These are phyloP conservation scores for Penicillium bialowiezense DNA, from an alignment of 495 filamentous ascomycete genomes.

Conservation along the genomic window DNA sequence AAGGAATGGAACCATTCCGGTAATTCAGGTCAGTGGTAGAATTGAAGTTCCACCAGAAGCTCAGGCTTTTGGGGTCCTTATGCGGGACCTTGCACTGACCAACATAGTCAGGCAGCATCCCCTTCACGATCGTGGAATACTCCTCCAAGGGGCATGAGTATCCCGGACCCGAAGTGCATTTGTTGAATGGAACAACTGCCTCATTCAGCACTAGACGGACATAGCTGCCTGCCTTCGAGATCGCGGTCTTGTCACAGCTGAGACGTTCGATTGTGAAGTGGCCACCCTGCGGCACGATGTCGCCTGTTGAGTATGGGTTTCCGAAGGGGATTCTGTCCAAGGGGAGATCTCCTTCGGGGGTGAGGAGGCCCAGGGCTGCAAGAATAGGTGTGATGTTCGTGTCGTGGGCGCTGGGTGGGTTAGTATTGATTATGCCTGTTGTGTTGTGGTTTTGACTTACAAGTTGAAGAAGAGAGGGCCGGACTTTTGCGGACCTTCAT, in stretches of 20 bases:
- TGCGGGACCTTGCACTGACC: constrained; percentile 13
- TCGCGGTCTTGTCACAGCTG: constrained; percentile 36
- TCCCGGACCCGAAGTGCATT: constrained; percentile 18
- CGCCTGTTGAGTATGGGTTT: constrained; percentile 44
- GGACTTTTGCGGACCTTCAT: constrained; percentile 38
- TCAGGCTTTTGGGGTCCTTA: constrained; percentile 16
- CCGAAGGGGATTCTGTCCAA: constrained; percentile 32
- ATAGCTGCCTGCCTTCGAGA: constrained; percentile 13
- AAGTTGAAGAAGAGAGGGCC: constrained; percentile 53
- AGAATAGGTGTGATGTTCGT: constrained; percentile 52
- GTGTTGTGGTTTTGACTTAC: constrained; percentile 23
- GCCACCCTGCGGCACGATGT: constrained; percentile 54
- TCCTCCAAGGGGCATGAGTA: constrained; percentile 20
- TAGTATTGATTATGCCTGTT: background rate
- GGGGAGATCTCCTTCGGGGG: constrained; percentile 40
- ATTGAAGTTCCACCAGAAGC: constrained; percentile 28
- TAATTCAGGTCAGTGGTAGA: constrained; percentile 10
- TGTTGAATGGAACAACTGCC: constrained; percentile 22
- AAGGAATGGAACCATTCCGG: background rate
- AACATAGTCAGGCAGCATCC: constrained; percentile 12
- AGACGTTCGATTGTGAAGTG: constrained; percentile 47
- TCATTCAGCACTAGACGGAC: constrained; percentile 26
- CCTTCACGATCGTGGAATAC: constrained; percentile 13
- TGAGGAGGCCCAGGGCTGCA: constrained; percentile 45
- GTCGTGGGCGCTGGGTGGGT: constrained; percentile 45